Base-by-base conservation (phyloP, 768 basidiomycete species). In the Daedalea quercina region DNA sequence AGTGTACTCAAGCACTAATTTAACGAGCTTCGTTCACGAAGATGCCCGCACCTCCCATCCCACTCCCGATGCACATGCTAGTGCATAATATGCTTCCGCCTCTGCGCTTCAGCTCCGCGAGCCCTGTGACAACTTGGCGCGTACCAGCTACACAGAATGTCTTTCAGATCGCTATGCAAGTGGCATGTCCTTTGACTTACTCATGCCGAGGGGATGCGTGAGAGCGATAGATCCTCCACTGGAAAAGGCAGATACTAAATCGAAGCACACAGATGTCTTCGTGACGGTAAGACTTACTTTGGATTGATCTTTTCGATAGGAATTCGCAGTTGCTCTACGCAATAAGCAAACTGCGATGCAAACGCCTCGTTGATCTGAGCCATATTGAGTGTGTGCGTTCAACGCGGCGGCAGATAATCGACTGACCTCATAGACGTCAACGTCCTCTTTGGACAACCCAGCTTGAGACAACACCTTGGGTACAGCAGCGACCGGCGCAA, bases 301-400 rank as follows among this genome's bases (percentile, higher is more conserved):
- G 89, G 82, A 64, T 96, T 96, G 61, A 94, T 85, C 67, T 85
- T 93, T 60, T 82, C 78, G 17, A 87, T 82, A 1, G 85, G 81
- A 43, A 95, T 76, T 24, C 76, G 73, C 23, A 94, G 76, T 62
- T 90, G 74, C 61, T 94, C 87, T 8, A 94, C 82, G 49, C 90
- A 94, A 69, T 93, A 87, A n/a, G 88, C 90, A 54, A 91, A 94
- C 64, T 95, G 93, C 1, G 90, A 93, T 0, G 91, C 92, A 55
- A 94, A 95, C 0, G 93, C 93, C 68, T 94, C 88, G 52, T 92
- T 91, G 57, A 90, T 87, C 88, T 91, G 56, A 11, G 20, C 25
- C 49, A 22, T 22, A 45, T 41, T 50, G 45, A 50, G 34, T 19
- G 50, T 25, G 13, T n/a, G 12, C n/a, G 15, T 12, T 51, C 23